Evolutionary conservation across 2,329 filamentous ascomycete species (phyloP).

Genomic region (Annulohypoxylon truncatum): DNA sequence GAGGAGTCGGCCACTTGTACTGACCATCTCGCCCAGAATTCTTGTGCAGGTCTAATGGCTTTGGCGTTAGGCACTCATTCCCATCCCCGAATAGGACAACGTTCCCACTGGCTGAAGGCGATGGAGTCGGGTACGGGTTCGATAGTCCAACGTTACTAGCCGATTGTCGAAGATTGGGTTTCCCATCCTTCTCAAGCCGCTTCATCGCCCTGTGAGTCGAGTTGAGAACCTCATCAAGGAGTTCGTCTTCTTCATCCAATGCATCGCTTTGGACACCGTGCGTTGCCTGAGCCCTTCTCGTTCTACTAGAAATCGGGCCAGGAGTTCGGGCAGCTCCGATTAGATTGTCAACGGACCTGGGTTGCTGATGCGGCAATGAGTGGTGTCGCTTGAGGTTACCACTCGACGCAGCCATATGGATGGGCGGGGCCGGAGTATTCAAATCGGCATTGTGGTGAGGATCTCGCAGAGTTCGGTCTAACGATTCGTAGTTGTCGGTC

Average conservation of each 20-base stretch:
- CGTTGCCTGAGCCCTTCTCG: slow-evolving; percentile 79
- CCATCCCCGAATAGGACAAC: slow-evolving; percentile 78
- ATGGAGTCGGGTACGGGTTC: slow-evolving; percentile 73
- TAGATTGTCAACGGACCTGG: slow-evolving; percentile 73
- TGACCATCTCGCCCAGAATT: slow-evolving; percentile 58
- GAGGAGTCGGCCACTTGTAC: slow-evolving; percentile 92
- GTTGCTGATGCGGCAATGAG: slow-evolving; percentile 71
- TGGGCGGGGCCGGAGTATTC: slow-evolving; percentile 63
- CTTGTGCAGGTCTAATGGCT: slow-evolving; percentile 76
- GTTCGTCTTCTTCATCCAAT: slow-evolving; percentile 94
- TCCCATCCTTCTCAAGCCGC: slow-evolving; percentile 70
- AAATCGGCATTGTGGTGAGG: slow-evolving; percentile 63
- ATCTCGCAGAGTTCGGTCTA: slow-evolving; percentile 69
- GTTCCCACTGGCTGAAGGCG: slow-evolving; percentile 86
- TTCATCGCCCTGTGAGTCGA: slow-evolving; percentile 81
- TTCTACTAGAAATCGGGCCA: slow-evolving; percentile 80
- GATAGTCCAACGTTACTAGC: slow-evolving; percentile 70
- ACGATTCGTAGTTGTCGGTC: slow-evolving; percentile 68
- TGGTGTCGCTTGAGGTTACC: slow-evolving; percentile 72
- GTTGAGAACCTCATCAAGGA: slow-evolving; percentile 87
- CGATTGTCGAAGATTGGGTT: slow-evolving; percentile 68
- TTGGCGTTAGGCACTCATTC: slow-evolving; percentile 71
- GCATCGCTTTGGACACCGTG: slow-evolving; percentile 90
- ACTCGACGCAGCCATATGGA: slow-evolving; percentile 62
- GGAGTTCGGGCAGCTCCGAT: slow-evolving; percentile 64